Percentiles rank a stretch among this genome's conserved stretches.
phyloP scores from a whole-genome alignment of 164 flowering plant genomes.

The Kingdonia uniflora region DNA sequence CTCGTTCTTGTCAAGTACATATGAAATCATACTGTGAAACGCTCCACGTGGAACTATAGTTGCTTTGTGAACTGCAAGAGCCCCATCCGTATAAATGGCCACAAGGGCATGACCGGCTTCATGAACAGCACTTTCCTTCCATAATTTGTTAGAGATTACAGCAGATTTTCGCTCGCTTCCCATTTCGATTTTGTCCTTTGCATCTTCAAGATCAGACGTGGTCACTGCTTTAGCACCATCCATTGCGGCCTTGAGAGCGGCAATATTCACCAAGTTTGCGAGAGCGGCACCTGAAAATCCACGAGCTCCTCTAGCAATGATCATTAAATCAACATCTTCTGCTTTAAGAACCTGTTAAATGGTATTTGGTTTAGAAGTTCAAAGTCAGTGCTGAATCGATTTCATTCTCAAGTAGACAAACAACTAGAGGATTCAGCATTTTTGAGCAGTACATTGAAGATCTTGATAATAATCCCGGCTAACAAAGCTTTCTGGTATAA shows the following conservation, averaged over 20 bases:
- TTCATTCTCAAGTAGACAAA: too few relatives aligned
- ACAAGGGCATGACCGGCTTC: constrained; percentile 98
- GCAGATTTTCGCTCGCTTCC: constrained; percentile 93
- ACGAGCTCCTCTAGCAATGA: constrained; percentile 92
- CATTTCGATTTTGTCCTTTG: constrained; percentile 86
- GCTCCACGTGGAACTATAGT: constrained; percentile 87
- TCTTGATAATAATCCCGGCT: too few relatives aligned
- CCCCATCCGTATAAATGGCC: constrained; percentile 92
- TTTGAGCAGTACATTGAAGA: too few relatives aligned
- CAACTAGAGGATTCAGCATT: too few relatives aligned
- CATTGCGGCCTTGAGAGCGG: constrained; percentile 93
- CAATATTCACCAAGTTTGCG: too few relatives aligned
- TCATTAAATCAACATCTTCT: constrained; percentile 88
- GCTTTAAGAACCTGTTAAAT: constrained; percentile 89
- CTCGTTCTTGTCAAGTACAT: constrained; percentile 72
- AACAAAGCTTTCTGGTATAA: too few relatives aligned
- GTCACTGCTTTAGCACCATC: constrained; percentile 83
- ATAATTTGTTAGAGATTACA: constrained; percentile 78
- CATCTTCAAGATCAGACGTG: constrained; percentile 74
- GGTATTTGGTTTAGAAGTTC: too few relatives aligned
- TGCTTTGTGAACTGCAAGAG: constrained; percentile 88
- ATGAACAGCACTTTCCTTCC: constrained; percentile 79
- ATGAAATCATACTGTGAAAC: constrained; percentile 85
- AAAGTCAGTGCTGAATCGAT: too few relatives aligned
- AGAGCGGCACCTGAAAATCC: constrained; percentile 90